phyloP scores from a whole-genome alignment of 2,329 filamentous ascomycete species.

The Chrysoporthe deuterocubensis region DNA sequence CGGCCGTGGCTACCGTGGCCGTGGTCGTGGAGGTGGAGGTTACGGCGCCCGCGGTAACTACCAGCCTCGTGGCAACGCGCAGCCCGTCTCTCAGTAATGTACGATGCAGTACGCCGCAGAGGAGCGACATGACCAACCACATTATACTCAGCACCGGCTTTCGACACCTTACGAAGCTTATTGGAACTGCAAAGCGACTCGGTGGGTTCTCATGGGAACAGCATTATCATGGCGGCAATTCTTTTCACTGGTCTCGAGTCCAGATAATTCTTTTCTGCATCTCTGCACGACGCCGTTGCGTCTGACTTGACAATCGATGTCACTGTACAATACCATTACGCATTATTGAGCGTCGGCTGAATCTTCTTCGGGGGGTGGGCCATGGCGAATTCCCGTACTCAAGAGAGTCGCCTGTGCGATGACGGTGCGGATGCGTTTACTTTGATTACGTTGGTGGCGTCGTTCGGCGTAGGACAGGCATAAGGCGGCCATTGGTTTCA shows the following conservation, averaged over 20 bases:
- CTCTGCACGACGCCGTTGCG: constrained; percentile 15
- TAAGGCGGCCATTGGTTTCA: constrained; percentile 7
- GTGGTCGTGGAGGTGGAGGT: constrained; percentile 42
- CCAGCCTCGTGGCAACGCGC: constrained; percentile 25
- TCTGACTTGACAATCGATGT: constrained; percentile 7
- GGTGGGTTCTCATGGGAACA: background rate
- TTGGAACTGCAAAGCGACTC: background rate
- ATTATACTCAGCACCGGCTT: background rate
- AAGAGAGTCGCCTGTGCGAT: background rate
- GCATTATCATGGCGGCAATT: constrained; percentile 13
- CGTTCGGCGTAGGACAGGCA: constrained; percentile 22
- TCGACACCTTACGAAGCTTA: background rate
- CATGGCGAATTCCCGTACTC: background rate
- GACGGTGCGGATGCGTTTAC: background rate
- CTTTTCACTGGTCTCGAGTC: background rate
- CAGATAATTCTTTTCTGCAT: constrained; percentile 16
- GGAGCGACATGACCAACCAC: background rate
- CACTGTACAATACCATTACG: constrained; percentile 23
- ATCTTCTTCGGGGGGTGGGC: background rate
- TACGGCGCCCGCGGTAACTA: constrained; percentile 35
- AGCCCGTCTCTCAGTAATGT: constrained; percentile 17
- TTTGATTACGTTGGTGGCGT: constrained; percentile 6
- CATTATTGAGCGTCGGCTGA: constrained; percentile 14
- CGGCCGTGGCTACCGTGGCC: constrained; percentile 45
- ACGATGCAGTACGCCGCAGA: background rate